Conservation (phyloP, 2,329 filamentous ascomycete genomes). For the Anthostomella pinea region DNA sequence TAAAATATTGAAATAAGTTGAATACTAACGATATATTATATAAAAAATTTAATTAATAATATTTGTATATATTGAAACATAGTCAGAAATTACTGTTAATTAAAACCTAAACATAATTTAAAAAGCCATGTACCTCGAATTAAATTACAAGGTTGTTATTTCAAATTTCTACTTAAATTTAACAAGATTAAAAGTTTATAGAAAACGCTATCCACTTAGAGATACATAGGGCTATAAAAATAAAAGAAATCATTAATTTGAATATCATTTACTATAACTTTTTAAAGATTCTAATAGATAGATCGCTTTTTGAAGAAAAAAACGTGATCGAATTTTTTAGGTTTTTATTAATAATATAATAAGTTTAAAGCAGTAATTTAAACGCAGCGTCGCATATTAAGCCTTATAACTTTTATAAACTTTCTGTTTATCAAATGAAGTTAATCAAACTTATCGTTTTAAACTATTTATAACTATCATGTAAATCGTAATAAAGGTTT, state of each 20-base stretch:
- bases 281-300: no score
- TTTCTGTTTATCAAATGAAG: conserved; percentile 13
- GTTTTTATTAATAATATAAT: conserved; percentile 1
- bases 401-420: conserved; percentile 2
- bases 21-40: conserved; percentile 1
- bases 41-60: conserved; percentile 1
- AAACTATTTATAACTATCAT: neutral
- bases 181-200: no score
- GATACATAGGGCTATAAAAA: no score
- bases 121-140: neutral
- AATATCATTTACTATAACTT: no score
- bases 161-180: neutral
- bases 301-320: no score
- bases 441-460: neutral
- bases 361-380: neutral
- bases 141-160: conserved; percentile 2
- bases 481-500: neutral
- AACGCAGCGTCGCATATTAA: neutral
- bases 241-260: no score
- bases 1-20: no score
- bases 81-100: neutral
- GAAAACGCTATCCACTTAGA: no score
- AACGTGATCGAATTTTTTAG: no score
- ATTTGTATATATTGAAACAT: neutral
- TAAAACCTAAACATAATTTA: neutral